Base-by-base conservation (phyloP, 768 basidiomycete species). In the Pholiota molesta region DNA sequence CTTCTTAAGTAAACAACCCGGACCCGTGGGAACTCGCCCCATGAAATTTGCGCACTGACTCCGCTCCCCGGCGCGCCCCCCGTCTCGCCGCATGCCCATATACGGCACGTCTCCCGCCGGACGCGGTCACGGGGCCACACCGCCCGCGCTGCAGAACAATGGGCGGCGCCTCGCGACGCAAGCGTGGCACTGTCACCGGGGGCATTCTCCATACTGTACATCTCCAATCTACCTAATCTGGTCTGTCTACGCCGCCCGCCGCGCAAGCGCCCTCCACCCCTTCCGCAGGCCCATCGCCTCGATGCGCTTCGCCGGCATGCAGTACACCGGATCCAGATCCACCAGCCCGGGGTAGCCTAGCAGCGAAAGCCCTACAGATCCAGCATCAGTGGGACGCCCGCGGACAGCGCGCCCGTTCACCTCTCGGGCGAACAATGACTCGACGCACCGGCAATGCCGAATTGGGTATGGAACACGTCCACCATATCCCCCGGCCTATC, bases 391-490 rank as follows among this genome's bases (percentile, higher is more conserved):
- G 23, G n/a, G n/a, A n/a, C n/a, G n/a, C n/a, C n/a, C n/a, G n/a
- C n/a, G n/a, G n/a, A n/a, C n/a, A n/a, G 37, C 45, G 52, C 29
- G 29, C 47, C 31, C 55, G 53, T 51, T 28, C 42, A 52, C 42
- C 40, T 55, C 19, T 17, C 31, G 33, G 17, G n/a, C 45, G 23
- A 45, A 40, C 11, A 63, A 21, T 53, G 42, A 55, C n/a, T 57
- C 42, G 57, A 52, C 73, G 55, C 67, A 83, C 94, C 95, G 62
- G 95, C 94, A 2, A 98, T 77, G 1, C 97, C 97, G 66, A 99
- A 99, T 11, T 82, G 74, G 0, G 97, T 99, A 69, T 99, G 97
- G 75, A 97, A 99, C n/a, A 99, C 96, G 69, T 99, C 97, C 1
- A 87, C 87, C 85, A 95, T 90, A 72, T 99, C 88, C 0, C 93